Evolutionary conservation across 2,329 filamentous ascomycete species (phyloP).

Genomic region (Pseudogymnoascus sp.): DNA sequence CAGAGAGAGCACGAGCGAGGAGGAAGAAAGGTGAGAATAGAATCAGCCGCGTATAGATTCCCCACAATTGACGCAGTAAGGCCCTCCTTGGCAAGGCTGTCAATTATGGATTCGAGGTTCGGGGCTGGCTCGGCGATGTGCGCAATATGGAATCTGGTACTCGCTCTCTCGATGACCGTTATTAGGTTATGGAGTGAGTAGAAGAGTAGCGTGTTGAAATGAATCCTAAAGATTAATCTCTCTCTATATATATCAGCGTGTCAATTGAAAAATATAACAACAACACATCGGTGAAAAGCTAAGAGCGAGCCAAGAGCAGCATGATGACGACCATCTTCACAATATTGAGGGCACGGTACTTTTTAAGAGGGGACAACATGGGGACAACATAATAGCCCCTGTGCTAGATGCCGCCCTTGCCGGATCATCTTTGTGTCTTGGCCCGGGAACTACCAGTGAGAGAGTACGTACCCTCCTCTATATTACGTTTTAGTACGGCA

Average conservation of each 20-base stretch:
- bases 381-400: neutral
- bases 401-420: slow-evolving; percentile 4
- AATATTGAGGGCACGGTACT: neutral
- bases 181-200: neutral
- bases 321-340: neutral
- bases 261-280: neutral
- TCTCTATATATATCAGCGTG: neutral
- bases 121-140: neutral
- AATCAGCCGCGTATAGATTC: neutral
- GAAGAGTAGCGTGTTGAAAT: neutral
- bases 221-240: neutral
- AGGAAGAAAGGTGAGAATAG: neutral
- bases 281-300: neutral
- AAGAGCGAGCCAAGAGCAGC: neutral
- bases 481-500: neutral
- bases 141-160: neutral
- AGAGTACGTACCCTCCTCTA: neutral
- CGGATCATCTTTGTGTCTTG: neutral
- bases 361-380: neutral
- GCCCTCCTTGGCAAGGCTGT: neutral
- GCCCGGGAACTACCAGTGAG: neutral
- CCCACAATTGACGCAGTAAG: neutral
- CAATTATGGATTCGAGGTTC: neutral
- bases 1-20: neutral
- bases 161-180: neutral